These are phyloP conservation scores for Candida tetrigidarum DNA, from an alignment of 1,139 yeast genomes.

Conservation along the genomic window DNA sequence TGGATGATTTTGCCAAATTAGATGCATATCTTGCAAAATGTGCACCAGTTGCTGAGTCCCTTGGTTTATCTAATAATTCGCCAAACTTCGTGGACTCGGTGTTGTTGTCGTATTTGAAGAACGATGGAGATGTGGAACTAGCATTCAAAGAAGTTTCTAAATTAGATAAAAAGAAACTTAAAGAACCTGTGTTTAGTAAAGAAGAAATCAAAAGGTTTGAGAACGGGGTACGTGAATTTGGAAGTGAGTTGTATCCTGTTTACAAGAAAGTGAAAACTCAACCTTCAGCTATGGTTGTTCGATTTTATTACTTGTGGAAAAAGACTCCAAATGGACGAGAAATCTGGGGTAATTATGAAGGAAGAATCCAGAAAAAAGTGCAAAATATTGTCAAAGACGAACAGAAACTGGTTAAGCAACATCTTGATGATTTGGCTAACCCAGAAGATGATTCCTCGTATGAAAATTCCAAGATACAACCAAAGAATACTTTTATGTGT, in stretches of 20 bases:
- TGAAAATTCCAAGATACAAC: slow-evolving; percentile 51
- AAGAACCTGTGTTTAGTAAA: slow-evolving; percentile 73
- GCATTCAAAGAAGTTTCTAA: slow-evolving; percentile 45
- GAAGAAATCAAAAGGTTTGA: slow-evolving; percentile 75
- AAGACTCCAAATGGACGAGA: slow-evolving; percentile 74
- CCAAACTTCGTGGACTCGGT: slow-evolving; percentile 85
- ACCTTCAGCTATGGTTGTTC: slow-evolving; percentile 74
- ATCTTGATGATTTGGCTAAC: slow-evolving; percentile 53
- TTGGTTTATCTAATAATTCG: slow-evolving; percentile 51
- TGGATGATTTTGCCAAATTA: slow-evolving; percentile 38
- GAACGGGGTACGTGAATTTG: slow-evolving; percentile 71
- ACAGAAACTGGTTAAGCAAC: slow-evolving; percentile 17
- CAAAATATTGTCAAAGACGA: slow-evolving; percentile 41
- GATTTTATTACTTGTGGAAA: slow-evolving; percentile 91
- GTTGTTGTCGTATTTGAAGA: slow-evolving; percentile 55
- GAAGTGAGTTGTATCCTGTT: slow-evolving; percentile 82
- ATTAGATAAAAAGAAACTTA: slow-evolving; percentile 60
- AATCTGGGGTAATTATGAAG: slow-evolving; percentile 86
- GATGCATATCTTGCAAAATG: slow-evolving; percentile 62
- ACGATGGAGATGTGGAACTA: slow-evolving; percentile 49
- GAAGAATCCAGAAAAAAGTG: slow-evolving; percentile 61
- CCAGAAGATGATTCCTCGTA: slow-evolving; percentile 74
- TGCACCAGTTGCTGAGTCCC: slow-evolving; percentile 55
- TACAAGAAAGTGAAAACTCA: slow-evolving; percentile 70
- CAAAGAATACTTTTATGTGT: slow-evolving; percentile 52